Base-by-base conservation (phyloP, 2,329 filamentous ascomycete species). In the Colletotrichum horii region DNA sequence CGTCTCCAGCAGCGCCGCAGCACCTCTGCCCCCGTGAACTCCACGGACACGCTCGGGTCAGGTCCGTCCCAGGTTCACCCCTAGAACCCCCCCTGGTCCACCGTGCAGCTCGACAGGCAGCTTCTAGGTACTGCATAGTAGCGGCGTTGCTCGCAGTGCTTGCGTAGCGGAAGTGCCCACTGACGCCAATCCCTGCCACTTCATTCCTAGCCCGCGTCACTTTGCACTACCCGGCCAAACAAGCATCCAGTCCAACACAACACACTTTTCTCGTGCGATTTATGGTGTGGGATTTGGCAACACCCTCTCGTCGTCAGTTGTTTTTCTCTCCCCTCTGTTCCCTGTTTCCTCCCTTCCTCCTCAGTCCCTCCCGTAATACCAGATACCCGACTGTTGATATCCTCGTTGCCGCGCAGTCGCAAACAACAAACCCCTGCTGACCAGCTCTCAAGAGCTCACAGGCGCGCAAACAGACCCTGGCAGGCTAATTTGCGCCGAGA, bases 191-290 rank as follows among this genome's bases (percentile, higher is more conserved):
- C 73, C 73, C 70, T 75, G 64, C 70, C 64, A 64, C 30, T 68
- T 67, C 71, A 68, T 60, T 73, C 70, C 73, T 73, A 62, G 72
- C 69, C 62, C 62, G 61, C 70, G 73, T 75, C 70, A 68, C 70
- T 34, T 62, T 73, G 70, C 64, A 60, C 73, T 73, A 62, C 69
- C 43, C 19, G 43, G 55, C 55, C 69, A 72, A 73, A 28, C 64
- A 73, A 66, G 28, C 64, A 73, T 58, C 69, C 73, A 75, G 68
- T 75, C 70, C 73, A 73, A 60, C 60, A 22, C 32, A 66, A 48
- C 70, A 69, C 70, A 67, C 58, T 75, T 67, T 73, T 68, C 70
- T 69, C 64, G 70, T 75, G 73, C 70, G 64, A 73, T 68, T 73
- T 19, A 58, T 60, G 26, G 64, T 68, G 70, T 68, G 70, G 64